Percentiles rank a stretch among this genome's conserved stretches.
Evolutionary conservation across 257 asterid genomes (phyloP).

Genomic region (Gentiana macrophylla): DNA sequence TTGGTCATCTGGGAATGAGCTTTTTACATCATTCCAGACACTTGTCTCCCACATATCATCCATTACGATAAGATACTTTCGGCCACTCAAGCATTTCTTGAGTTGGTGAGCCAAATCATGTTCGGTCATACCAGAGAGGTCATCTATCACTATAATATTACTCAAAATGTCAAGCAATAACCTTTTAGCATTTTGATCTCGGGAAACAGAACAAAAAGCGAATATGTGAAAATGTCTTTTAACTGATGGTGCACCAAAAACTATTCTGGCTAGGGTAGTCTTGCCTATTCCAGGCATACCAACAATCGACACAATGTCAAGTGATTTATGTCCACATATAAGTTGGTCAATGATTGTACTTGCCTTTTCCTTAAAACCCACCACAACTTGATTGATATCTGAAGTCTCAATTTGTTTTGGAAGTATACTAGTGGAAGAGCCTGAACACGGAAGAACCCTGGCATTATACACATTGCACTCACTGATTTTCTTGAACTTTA

Average conservation of each 20-base stretch:
- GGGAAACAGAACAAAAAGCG: neutral
- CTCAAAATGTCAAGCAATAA: neutral
- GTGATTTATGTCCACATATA: too few species aligned
- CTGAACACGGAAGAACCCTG: too few species aligned
- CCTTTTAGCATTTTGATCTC: neutral
- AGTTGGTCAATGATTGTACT: neutral
- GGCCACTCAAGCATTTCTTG: neutral
- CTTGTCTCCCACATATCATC: neutral
- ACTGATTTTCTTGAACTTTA: neutral
- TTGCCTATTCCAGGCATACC: too few species aligned
- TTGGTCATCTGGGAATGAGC: slow-evolving; percentile 1
- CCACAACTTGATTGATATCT: too few species aligned
- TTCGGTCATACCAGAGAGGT: neutral
- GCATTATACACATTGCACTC: neutral
- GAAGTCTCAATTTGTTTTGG: neutral
- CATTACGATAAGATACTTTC: too few species aligned
- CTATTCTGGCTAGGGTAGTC: neutral
- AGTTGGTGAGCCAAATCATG: neutral
- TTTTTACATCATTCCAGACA: slow-evolving; percentile 2
- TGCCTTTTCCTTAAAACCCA: slow-evolving; percentile 2
- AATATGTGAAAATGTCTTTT: neutral
- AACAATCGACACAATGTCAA: too few species aligned
- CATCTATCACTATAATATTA: neutral
- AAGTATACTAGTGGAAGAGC: too few species aligned
- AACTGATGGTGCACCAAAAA: neutral